Conservation (phyloP, 2,329 filamentous ascomycete genomes). For the Microdochium paspali region DNA sequence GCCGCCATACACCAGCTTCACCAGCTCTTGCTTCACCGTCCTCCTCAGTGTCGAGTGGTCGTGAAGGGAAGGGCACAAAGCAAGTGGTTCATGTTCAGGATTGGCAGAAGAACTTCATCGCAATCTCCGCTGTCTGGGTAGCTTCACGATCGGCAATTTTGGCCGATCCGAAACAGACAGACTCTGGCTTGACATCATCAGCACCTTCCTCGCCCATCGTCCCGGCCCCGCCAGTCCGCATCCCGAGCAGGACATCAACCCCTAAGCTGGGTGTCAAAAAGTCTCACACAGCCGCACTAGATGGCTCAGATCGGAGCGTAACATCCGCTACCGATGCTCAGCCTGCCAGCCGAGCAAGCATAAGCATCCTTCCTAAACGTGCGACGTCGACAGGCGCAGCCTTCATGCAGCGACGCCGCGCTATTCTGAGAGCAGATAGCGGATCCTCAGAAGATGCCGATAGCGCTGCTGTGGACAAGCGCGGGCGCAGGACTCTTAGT, state of each 20-base stretch:
- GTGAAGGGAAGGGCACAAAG: conserved; percentile 14
- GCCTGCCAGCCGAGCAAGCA: conserved; percentile 4
- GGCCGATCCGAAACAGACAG: conserved; percentile 22
- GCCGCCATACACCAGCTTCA: conserved; percentile 36
- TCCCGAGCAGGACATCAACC: not conserved
- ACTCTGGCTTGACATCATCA: conserved; percentile 7
- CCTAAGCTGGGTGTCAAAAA: not conserved
- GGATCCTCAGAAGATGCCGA: not conserved
- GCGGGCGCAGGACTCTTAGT: not conserved
- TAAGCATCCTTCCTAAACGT: conserved; percentile 21
- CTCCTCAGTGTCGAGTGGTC: conserved; percentile 3
- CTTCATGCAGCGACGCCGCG: conserved; percentile 30
- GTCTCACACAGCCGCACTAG: not conserved
- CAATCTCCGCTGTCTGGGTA: conserved; percentile 42
- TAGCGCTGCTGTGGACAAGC: not conserved
- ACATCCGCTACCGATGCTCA: conserved; percentile 7
- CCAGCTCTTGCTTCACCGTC: conserved; percentile 13
- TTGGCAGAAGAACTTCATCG: conserved; percentile 36
- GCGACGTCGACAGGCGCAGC: conserved; percentile 36
- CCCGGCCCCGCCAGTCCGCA: not conserved
- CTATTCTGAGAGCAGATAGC: conserved; percentile 7
- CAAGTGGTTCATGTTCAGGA: conserved; percentile 29
- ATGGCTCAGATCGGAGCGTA: conserved; percentile 1
- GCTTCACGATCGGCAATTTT: conserved; percentile 34
- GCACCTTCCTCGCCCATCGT: not conserved